These are phyloP conservation scores for Hemerocallis citrina DNA, from an alignment of 106 monocot species.

Conservation along the genomic window DNA sequence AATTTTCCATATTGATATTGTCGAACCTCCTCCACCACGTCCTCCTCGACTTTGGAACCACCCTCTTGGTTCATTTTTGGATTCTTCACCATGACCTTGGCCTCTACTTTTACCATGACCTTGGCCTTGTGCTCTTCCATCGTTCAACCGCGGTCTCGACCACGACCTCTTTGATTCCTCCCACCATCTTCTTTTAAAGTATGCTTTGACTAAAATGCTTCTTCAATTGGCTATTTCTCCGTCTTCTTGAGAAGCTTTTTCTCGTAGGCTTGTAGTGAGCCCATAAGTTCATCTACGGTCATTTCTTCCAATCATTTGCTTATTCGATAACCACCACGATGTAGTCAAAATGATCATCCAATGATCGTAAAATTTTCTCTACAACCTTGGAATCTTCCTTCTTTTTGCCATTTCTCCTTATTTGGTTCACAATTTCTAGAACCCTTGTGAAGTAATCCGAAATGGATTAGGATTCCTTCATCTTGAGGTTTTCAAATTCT, in stretches of 20 bases:
- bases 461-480: background rate
- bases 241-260: background rate
- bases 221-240: background rate
- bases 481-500: too few relatives aligned
- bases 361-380: background rate
- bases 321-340: background rate
- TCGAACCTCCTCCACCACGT: background rate
- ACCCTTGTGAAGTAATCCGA: background rate
- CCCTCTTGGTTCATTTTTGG: background rate
- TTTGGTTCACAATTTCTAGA: background rate
- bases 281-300: background rate
- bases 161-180: background rate
- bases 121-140: background rate
- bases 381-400: background rate
- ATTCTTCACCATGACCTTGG: background rate
- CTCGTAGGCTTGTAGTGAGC: slow-evolving; percentile 1
- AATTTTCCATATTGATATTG: background rate
- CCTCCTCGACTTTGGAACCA: too few relatives aligned
- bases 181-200: background rate
- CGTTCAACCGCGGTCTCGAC: background rate
- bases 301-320: background rate
- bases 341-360: background rate
- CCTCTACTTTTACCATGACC: background rate
- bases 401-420: slow-evolving; percentile 1
- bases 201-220: background rate